Base-by-base conservation (phyloP, 1,284 basidiomycete genomes). In the Phellinidium pouzarii region DNA sequence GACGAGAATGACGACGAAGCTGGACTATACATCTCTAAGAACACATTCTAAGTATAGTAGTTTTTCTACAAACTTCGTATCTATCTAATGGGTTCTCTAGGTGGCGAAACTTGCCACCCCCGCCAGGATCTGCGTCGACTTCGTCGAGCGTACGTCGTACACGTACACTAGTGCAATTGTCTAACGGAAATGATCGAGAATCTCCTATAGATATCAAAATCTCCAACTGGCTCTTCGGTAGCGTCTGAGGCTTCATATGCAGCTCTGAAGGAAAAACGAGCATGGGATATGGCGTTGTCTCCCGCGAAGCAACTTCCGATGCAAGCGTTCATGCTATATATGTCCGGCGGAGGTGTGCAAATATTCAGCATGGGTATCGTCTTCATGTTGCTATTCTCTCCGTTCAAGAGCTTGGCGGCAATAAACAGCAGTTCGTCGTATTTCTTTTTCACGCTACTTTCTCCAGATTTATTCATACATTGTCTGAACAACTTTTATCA, bases 321-420 rank as follows among this genome's bases (percentile, higher is more conserved):
- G 92, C 91, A 94, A 65, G 90, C 83, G 1, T 87, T 95, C 72
- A 94, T 95, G 92, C 76, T 95, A 41, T 95, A 94, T 78, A 94
- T 95, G 84, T 94, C 91, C 22, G 92, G 92, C 38, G 85, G 89
- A 23, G 89, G 91, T 42, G 85, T 94, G 9, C 92, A 95, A 69
- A 87, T 95, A 48, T 94, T 94, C 68, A 93, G 90, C 66, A 90
- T 94, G 72, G 91, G 91, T 42, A 94, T 92, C 66, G 87, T 94
- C 34, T 86, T 91, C 64, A 92, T 92, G 88, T 76, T 94, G 9
- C 75, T 94, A 54, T 74, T 89, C 49, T 78, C 80, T 14, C 91
- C 92, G 0, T 80, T 94, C 68, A 86, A 84, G 65, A 91, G 90
- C 52, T 65, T 92, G 6, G 77, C 80, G 40, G 77, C 74, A 6